Conservation (phyloP, 176 grass and related monocot genomes). For the Saccharum spontaneum region DNA sequence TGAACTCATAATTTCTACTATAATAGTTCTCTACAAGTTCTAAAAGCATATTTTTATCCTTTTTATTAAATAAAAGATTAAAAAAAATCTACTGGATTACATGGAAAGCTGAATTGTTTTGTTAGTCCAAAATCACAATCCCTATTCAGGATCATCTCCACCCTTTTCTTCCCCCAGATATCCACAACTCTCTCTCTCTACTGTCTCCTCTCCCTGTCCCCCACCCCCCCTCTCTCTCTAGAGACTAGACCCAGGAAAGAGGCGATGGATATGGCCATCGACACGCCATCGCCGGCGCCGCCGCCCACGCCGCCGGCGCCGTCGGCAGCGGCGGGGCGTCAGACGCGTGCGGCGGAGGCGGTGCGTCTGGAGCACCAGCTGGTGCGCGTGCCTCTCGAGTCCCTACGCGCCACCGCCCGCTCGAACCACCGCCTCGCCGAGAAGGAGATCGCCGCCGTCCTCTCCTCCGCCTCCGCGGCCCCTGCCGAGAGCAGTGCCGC, state of each 20-base stretch:
- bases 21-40: neutral
- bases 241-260: conserved; percentile 12
- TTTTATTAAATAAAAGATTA: neutral
- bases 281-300: conserved; percentile 59
- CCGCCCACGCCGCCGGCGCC: conserved; percentile 8
- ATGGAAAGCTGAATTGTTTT: neutral
- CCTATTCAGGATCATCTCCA: neutral
- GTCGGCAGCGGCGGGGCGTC: conserved; percentile 30
- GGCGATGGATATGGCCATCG: conserved; percentile 88
- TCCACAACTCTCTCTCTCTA: conserved; percentile 4
- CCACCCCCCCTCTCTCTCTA: neutral
- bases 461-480: conserved; percentile 50
- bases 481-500: conserved; percentile 7
- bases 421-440: conserved; percentile 68
- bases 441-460: conserved; percentile 78
- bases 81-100: neutral
- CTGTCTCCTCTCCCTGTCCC: neutral
- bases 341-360: conserved; percentile 63
- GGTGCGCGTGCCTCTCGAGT: conserved; percentile 84
- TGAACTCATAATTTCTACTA: neutral
- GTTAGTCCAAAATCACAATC: neutral
- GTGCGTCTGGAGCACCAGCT: conserved; percentile 88
- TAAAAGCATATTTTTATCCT: neutral
- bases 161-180: neutral
- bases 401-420: conserved; percentile 71